These are phyloP conservation scores for Colletotrichum aenigma DNA, from an alignment of 2,329 filamentous ascomycete genomes.

Conservation along the genomic window DNA sequence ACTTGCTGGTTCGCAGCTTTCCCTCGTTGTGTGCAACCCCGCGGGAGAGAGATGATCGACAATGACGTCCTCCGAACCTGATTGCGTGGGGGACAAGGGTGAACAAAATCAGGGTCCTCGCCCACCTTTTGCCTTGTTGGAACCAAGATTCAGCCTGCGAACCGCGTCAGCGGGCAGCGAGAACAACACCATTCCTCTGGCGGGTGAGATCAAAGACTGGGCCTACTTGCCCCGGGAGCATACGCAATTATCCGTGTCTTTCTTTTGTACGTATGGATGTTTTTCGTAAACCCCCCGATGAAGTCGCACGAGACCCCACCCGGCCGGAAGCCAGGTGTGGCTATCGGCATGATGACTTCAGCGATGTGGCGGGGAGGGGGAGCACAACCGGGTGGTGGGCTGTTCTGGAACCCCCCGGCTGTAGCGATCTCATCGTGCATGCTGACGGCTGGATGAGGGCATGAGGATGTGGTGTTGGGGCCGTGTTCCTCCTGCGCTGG, in stretches of 20 bases:
- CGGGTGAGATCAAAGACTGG: neutral
- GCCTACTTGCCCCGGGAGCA: neutral
- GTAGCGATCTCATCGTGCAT: neutral
- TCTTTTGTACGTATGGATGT: neutral
- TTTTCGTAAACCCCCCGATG: neutral
- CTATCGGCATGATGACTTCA: neutral
- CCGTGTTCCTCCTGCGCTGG: neutral
- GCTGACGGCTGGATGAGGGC: neutral
- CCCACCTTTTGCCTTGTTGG: neutral
- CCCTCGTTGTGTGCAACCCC: neutral
- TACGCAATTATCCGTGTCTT: neutral
- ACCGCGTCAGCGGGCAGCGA: conserved; percentile 6
- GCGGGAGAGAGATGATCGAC: neutral
- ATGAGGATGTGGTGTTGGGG: neutral
- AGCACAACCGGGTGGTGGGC: neutral
- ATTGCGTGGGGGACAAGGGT: neutral
- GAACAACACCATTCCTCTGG: neutral
- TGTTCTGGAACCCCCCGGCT: neutral
- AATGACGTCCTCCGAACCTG: conserved; percentile 10
- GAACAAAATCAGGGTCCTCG: conserved; percentile 12
- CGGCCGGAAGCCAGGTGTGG: neutral
- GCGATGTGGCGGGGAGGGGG: neutral
- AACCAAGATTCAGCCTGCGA: neutral
- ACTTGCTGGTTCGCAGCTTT: neutral
- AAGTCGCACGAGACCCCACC: neutral